A percentile compares a stretch with the other conserved stretches of the same genome.
Evolutionary conservation across 73 alveolate genomes (phyloP).

Genomic region (Paramecium caudatum): DNA sequence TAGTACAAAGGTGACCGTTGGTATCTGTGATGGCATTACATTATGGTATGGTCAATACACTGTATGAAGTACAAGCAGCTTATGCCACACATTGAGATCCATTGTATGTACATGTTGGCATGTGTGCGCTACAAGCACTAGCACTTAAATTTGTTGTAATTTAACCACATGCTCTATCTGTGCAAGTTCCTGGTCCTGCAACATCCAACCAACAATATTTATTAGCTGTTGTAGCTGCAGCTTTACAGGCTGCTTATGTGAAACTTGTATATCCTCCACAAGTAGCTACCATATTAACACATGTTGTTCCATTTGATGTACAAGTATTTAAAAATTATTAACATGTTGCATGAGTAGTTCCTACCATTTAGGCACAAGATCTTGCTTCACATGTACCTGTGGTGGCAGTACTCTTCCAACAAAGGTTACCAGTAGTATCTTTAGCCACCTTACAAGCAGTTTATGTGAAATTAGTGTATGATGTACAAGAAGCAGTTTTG

Average conservation of each 20-base stretch:
- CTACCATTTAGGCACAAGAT: slow-evolving; percentile 7
- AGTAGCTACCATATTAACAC: slow-evolving; percentile 9
- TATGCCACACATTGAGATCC: not conserved
- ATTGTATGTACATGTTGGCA: not conserved
- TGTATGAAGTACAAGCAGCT: not conserved
- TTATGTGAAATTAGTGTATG: slow-evolving; percentile 27
- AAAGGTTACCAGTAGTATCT: not conserved
- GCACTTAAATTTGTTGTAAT: not conserved
- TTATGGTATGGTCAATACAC: not conserved
- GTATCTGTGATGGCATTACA: not conserved
- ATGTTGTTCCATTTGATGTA: slow-evolving; percentile 25
- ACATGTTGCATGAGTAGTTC: not conserved
- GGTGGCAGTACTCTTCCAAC: slow-evolving; percentile 40
- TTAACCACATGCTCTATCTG: not conserved
- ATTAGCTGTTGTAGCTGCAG: not conserved
- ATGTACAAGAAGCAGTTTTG: not conserved
- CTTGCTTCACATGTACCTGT: slow-evolving; percentile 21
- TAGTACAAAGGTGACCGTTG: not conserved
- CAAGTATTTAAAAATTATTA: not conserved
- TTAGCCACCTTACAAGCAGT: slow-evolving; percentile 55
- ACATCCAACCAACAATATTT: not conserved
- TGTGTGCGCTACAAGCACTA: not conserved
- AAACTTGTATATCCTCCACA: not conserved
- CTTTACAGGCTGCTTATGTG: slow-evolving; percentile 35
- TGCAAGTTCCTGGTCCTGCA: slow-evolving; percentile 44